These are phyloP conservation scores for Salix purpurea DNA, from an alignment of 345 rosid genomes.

Conservation along the genomic window DNA sequence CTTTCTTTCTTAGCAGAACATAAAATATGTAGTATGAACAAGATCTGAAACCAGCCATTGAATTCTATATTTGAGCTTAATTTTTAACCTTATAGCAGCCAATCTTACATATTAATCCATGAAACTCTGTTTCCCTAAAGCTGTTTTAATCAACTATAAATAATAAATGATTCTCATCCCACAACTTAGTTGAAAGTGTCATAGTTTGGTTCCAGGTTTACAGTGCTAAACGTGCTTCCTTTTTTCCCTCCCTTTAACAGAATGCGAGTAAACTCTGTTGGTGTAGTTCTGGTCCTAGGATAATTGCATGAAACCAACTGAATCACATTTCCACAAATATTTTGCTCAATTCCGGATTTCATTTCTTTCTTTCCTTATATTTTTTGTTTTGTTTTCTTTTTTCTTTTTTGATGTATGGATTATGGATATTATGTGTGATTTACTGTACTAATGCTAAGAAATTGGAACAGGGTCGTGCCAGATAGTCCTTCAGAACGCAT, in stretches of 20 bases:
- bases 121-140: not conserved
- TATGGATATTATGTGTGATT: not conserved
- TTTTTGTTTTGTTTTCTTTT: no score
- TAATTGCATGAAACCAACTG: not conserved
- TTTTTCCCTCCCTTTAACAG: no score
- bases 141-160: not conserved
- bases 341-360: not conserved
- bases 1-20: no score
- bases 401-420: no score
- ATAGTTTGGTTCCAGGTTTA: not conserved
- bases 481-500: constrained; percentile 81
- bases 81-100: no score
- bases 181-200: not conserved
- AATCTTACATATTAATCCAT: not conserved
- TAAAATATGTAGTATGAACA: no score
- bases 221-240: not conserved
- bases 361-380: not conserved
- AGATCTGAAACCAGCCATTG: no score
- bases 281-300: not conserved
- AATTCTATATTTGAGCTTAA: no score
- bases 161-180: not conserved
- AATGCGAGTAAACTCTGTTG: not conserved
- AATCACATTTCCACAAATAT: not conserved
- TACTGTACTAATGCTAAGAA: not conserved
- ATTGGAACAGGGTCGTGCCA: constrained; percentile 53